Evolutionary conservation across 2,329 filamentous ascomycete genomes (phyloP).

Genomic region (Fusarium scirpi): DNA sequence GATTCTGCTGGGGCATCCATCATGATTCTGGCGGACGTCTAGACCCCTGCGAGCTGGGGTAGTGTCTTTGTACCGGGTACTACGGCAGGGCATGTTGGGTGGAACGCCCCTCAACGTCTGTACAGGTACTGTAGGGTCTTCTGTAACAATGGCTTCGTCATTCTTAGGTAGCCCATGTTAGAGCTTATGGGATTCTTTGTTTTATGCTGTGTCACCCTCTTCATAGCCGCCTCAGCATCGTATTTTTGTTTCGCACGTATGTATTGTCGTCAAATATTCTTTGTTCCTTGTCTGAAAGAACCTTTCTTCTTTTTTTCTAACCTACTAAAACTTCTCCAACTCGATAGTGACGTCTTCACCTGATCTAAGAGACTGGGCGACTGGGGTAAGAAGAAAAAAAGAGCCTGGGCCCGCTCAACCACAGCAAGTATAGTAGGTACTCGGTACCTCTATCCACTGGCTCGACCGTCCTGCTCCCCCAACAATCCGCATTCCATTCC

Average conservation of each 20-base stretch:
- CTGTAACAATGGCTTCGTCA: slow-evolving; percentile 35
- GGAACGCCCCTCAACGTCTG: slow-evolving; percentile 26
- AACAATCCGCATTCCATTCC: slow-evolving; percentile 41
- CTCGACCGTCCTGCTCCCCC: slow-evolving; percentile 27
- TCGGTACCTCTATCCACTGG: slow-evolving; percentile 26
- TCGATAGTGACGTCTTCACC: slow-evolving; percentile 38
- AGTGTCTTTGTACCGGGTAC: slow-evolving; percentile 34
- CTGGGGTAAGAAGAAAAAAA: slow-evolving; percentile 26
- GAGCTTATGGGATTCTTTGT: slow-evolving; percentile 10
- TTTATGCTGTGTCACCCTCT: background rate
- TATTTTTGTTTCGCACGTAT: background rate
- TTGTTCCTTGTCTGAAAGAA: background rate
- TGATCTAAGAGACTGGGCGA: slow-evolving; percentile 21
- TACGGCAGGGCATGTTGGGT: slow-evolving; percentile 29
- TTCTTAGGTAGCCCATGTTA: slow-evolving; percentile 18
- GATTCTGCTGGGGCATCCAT: slow-evolving; percentile 36
- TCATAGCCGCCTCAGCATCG: background rate
- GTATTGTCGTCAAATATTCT: background rate
- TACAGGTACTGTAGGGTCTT: background rate
- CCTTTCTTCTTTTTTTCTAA: background rate
- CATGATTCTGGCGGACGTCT: slow-evolving; percentile 30
- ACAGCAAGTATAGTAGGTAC: slow-evolving; percentile 33
- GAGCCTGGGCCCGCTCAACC: slow-evolving; percentile 21
- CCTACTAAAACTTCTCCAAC: slow-evolving; percentile 7
- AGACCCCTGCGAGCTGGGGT: slow-evolving; percentile 36